Base-by-base conservation (phyloP, 495 filamentous ascomycete genomes). In the Neurospora sp. region DNA sequence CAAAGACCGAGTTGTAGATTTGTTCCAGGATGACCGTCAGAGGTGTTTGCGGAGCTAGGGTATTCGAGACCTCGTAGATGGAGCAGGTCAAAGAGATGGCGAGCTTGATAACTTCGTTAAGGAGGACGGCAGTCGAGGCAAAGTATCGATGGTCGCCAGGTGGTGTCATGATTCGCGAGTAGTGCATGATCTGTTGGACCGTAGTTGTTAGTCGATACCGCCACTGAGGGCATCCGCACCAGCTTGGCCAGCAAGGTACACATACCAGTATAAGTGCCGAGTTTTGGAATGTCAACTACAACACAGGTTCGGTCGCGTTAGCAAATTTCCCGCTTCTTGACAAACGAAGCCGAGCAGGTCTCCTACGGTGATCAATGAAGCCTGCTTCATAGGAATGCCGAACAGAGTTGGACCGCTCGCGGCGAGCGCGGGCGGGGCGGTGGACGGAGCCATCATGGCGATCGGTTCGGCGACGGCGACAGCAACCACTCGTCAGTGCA, bases 51-150 rank as follows among this genome's bases (percentile, higher is more conserved):
- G 93, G 89, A 12, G 92, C 89, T 20, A 92, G 85, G 40, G 88
- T 90, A 77, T 88, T 86, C 39, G 93, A 93, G 70, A 92, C 92
- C 77, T 98, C 94, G 85, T 94, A 93, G 71, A 97, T 86, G 4
- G 94, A 91, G 78, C 98, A 91, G 62, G 91, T 94, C 27, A 97
- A 82, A 77, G 91, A 94, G 73, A 98, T 89, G 18, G 90, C 87
- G 39, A 99, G 86, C 83, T 99, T 99, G 75, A 97, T 87, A 70
- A 97, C 88, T 83, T 99, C 96, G 79, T 94, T 97, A 54, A 98
- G 84, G 78, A 99, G 92, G 23, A 99, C 95, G 16, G 96, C 95
- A 37, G 96, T 98, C 18, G 94, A 98, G 38, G 95, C 90, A 74
- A 94, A 90, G 82, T 97, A 99, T 79, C 94, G 90, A 75, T 93